Base-by-base conservation (phyloP, 2,329 filamentous ascomycete genomes). In the Calonectria naviculata region DNA sequence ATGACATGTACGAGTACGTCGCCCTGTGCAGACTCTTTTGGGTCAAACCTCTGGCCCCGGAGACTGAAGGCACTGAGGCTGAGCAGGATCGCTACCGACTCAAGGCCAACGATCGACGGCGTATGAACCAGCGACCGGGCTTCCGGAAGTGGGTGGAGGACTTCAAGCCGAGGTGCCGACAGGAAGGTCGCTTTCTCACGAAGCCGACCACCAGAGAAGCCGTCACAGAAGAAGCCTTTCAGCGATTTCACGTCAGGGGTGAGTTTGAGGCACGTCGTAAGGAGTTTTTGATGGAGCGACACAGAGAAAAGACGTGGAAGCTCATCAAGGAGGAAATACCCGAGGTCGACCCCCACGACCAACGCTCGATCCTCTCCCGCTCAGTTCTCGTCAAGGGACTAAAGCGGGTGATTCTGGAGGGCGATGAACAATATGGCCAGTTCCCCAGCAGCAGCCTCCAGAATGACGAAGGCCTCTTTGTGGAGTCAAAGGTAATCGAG, bases 1-100 rank as follows among this genome's bases (percentile, higher is more conserved):
- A 89, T 0, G 88, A 87, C 1, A 81, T 95, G 75, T 95, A 90
- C 79, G 84, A 87, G 21, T 95, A 93, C 84, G 85, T 87, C 1
- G 83, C 88, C 2, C 81, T 80, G 0, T 92, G 90, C 72, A 86
- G 88, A 1, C 85, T 94, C 75, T 92, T 94, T 78, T 86, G 83
- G 62, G 82, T 87, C 0, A 73, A 80, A 1, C 78, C 84, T 1
- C 66, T 70, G 77, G 61, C 66, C 2, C 54, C 77, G 19, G 80
- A 84, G 60, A 84, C 81, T 63, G 68, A 72, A 5, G 31, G 41
- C 38, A 63, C 15, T 26, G 70, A 65, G 5, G 64, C 67, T 5
- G 42, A 75, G 9, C 78, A 79, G 4, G 83, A 83, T 1, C 73
- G 73, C n/a, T 79, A 80, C 64, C 83, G 79, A 47, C 78, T 89